Conservation (phyloP, 306 rosid species). For the Sechiopsis laciniata region DNA sequence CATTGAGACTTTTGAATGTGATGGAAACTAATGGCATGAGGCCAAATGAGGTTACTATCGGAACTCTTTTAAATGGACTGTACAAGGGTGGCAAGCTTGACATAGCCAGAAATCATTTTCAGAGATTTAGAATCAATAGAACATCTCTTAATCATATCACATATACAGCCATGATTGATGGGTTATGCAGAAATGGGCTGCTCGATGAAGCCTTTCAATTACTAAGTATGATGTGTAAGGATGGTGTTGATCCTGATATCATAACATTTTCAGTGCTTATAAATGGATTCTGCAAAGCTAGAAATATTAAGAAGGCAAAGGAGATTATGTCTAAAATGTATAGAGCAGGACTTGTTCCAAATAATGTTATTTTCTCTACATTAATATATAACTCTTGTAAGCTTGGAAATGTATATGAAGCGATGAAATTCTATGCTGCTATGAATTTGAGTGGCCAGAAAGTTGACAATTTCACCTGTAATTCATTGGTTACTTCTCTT, state of each 20-base stretch:
- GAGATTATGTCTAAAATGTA: slow-evolving; percentile 61
- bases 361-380: slow-evolving; percentile 50
- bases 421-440: slow-evolving; percentile 46
- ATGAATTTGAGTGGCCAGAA: slow-evolving; percentile 47
- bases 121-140: slow-evolving; percentile 46
- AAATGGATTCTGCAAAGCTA: slow-evolving; percentile 54
- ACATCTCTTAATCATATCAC: slow-evolving; percentile 34
- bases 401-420: slow-evolving; percentile 49
- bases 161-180: slow-evolving; percentile 57
- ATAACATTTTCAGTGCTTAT: slow-evolving; percentile 65
- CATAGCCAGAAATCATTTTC: slow-evolving; percentile 38
- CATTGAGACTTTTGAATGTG: slow-evolving; percentile 50
- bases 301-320: slow-evolving; percentile 52
- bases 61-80: slow-evolving; percentile 51
- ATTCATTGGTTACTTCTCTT: slow-evolving; percentile 44
- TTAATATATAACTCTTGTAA: slow-evolving; percentile 61
- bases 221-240: slow-evolving; percentile 42
- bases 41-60: slow-evolving; percentile 60
- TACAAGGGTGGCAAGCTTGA: slow-evolving; percentile 52
- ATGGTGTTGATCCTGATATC: slow-evolving; percentile 45
- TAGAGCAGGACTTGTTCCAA: slow-evolving; percentile 47
- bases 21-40: slow-evolving; percentile 46
- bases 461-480: slow-evolving; percentile 51
- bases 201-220: slow-evolving; percentile 52
- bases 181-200: slow-evolving; percentile 58